Evolutionary conservation across 352 stramenopile species (phyloP).

Genomic region (Pythium guiyangense): DNA sequence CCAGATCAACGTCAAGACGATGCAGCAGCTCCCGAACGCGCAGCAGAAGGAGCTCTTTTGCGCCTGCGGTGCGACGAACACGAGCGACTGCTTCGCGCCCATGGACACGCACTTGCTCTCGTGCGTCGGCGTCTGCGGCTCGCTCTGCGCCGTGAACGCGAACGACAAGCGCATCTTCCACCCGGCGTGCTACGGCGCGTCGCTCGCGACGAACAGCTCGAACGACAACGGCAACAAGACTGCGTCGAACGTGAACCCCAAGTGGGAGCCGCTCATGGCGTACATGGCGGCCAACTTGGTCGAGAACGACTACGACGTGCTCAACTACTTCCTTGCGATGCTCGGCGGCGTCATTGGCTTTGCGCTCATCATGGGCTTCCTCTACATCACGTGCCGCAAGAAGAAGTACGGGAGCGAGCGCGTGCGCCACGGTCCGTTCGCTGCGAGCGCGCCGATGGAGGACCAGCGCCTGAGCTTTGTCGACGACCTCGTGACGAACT

Average conservation of each 20-base stretch:
- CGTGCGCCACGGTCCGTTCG: constrained; percentile 22
- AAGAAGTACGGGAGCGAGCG: constrained; percentile 19
- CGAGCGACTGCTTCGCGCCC: constrained; percentile 41
- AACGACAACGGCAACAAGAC: background rate
- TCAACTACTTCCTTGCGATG: constrained; percentile 55
- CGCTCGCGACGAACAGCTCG: constrained; percentile 10
- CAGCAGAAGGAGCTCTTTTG: constrained; percentile 49
- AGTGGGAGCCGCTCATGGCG: constrained; percentile 35
- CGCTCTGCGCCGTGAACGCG: constrained; percentile 36
- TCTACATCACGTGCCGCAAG: constrained; percentile 30
- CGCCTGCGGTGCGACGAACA: constrained; percentile 24
- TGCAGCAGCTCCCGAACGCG: constrained; percentile 30
- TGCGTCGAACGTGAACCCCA: constrained; percentile 22
- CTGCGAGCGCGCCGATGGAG: constrained; percentile 15
- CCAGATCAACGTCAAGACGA: constrained; percentile 71
- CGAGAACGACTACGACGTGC: constrained; percentile 26
- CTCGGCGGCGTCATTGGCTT: constrained; percentile 39
- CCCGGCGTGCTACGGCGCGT: constrained; percentile 31
- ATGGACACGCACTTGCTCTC: constrained; percentile 40
- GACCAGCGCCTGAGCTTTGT: constrained; percentile 21
- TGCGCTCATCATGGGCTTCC: constrained; percentile 35
- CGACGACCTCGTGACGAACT: constrained; percentile 19
- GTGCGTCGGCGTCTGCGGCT: constrained; percentile 57
- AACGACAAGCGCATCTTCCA: constrained; percentile 36
- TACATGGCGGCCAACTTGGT: constrained; percentile 39